Conservation (phyloP, 176 grass and related monocot genomes). For the Paspalum vaginatum region DNA sequence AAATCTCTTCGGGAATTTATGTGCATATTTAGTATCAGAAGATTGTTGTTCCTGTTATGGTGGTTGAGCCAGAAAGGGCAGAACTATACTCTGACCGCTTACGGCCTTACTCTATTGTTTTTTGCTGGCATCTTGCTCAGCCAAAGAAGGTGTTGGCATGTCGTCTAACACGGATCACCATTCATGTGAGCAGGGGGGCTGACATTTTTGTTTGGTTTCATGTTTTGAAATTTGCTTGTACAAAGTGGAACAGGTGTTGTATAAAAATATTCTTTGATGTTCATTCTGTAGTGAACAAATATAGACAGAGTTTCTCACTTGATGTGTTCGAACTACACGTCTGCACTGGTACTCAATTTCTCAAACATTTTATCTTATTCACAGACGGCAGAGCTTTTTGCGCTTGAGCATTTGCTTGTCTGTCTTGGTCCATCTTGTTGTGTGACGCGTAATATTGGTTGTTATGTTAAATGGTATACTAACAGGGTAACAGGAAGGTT, state of each 20-base stretch:
- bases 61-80: slow-evolving; percentile 9
- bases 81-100: slow-evolving; percentile 6
- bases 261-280: slow-evolving; percentile 31
- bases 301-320: not conserved
- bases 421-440: not conserved
- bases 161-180: slow-evolving; percentile 7
- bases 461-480: not conserved
- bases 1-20: slow-evolving; percentile 19
- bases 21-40: slow-evolving; percentile 13
- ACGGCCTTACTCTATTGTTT: not conserved
- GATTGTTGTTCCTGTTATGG: slow-evolving; percentile 15
- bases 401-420: not conserved
- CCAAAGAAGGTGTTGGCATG: not conserved
- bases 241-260: slow-evolving; percentile 35
- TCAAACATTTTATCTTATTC: not conserved
- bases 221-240: slow-evolving; percentile 30
- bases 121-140: slow-evolving; percentile 27
- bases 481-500: not conserved
- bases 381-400: not conserved
- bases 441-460: not conserved
- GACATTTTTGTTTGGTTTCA: slow-evolving; percentile 17
- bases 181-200: slow-evolving; percentile 19
- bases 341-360: not conserved
- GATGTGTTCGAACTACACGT: not conserved
- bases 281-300: slow-evolving; percentile 14